phyloP scores from a whole-genome alignment of 2,329 filamentous ascomycete species.

The Aspergillus ochraceoroseus region DNA sequence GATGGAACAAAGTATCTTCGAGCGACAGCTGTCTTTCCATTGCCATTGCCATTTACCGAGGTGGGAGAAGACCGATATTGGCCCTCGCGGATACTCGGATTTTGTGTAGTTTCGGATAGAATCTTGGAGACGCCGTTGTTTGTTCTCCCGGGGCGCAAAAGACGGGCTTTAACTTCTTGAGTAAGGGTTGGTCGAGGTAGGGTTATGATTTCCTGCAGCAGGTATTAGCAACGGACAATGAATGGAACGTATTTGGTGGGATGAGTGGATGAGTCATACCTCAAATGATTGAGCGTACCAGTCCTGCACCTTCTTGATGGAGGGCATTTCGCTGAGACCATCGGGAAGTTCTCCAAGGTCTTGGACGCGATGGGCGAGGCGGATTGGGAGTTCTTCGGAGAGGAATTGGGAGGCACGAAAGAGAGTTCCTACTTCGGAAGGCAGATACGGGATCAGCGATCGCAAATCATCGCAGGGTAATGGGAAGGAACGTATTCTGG shows the following conservation, averaged over 20 bases:
- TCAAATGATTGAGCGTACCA: conserved; percentile 99
- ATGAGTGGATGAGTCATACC: conserved; percentile 52
- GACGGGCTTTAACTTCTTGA: conserved; percentile 68
- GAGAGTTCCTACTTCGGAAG: conserved; percentile 64
- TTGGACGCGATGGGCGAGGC: conserved; percentile 90
- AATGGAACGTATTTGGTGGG: conserved; percentile 2
- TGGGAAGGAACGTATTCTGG: not conserved
- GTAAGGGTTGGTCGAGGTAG: conserved; percentile 72
- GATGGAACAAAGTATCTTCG: conserved; percentile 87
- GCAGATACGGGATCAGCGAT: conserved; percentile 17
- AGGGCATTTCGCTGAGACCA: conserved; percentile 96
- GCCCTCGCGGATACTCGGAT: conserved; percentile 80
- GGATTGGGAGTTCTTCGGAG: conserved; percentile 94
- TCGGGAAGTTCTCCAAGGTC: conserved; percentile 89
- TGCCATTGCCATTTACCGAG: conserved; percentile 46
- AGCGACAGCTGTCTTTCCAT: conserved; percentile 45
- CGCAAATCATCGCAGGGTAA: conserved; percentile 8
- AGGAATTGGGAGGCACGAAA: conserved; percentile 98
- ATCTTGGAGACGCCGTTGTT: conserved; percentile 59
- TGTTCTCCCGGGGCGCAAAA: conserved; percentile 53
- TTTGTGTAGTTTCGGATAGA: conserved; percentile 76
- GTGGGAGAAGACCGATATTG: conserved; percentile 61
- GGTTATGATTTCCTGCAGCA: conserved; percentile 72
- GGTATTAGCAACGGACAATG: conserved; percentile 22
- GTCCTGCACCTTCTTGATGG: conserved; percentile 87